These are phyloP conservation scores for Erigeron philadelphicus DNA, from an alignment of 140 eudicot genomes.

Conservation along the genomic window DNA sequence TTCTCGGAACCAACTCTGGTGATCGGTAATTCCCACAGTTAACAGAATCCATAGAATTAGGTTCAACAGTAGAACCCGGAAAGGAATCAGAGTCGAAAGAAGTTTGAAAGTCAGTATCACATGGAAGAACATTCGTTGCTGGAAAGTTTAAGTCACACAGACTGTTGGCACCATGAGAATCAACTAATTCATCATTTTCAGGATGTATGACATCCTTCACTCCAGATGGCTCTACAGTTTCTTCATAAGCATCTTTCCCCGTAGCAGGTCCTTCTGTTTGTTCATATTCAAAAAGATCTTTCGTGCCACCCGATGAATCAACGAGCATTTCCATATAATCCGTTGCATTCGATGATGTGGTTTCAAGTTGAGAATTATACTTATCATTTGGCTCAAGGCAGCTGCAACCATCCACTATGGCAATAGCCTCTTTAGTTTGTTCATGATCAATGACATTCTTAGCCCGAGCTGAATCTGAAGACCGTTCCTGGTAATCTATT, in stretches of 20 bases:
- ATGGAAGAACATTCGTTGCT: slow-evolving; percentile 15
- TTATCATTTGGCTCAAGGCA: background rate
- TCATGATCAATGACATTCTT: slow-evolving; percentile 19
- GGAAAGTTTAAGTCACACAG: slow-evolving; percentile 31
- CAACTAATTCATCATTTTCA: background rate
- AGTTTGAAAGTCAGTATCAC: slow-evolving; percentile 25
- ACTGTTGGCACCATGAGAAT: background rate
- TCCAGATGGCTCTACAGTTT: background rate
- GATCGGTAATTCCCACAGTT: background rate
- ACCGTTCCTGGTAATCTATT: too few relatives aligned
- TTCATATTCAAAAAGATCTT: background rate
- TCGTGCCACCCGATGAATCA: too few relatives aligned
- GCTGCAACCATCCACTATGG: slow-evolving; percentile 14
- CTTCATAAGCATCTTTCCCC: background rate
- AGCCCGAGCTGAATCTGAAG: background rate
- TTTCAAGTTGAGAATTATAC: too few relatives aligned
- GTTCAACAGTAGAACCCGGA: background rate
- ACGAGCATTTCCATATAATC: too few relatives aligned
- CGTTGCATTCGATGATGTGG: too few relatives aligned
- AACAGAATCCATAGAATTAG: slow-evolving; percentile 19
- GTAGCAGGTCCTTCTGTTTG: slow-evolving; percentile 13
- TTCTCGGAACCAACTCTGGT: slow-evolving; percentile 19
- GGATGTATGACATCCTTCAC: slow-evolving; percentile 1
- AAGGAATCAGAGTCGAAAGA: slow-evolving; percentile 15
- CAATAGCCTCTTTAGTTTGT: slow-evolving; percentile 3